Evolutionary conservation across 805 yeast species (phyloP), one percentile per base, ranked within the genome.

Genomic region (Kuraishia cidri): DNA sequence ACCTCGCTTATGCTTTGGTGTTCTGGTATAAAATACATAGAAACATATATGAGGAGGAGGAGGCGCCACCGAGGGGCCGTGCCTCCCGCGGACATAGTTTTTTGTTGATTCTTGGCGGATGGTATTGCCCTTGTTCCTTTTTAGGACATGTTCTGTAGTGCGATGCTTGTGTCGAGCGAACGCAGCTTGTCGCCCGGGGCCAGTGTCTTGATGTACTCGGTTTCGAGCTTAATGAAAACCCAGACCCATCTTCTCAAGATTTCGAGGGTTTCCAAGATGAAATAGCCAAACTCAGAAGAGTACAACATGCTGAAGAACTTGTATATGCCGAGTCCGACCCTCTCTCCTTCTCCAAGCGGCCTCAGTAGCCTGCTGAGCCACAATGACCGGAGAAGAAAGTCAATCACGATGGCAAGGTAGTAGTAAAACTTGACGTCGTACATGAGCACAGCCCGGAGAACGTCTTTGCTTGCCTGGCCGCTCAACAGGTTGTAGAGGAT

Each of bases 211-310:
- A 56, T 41, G 29, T 66, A 77, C 49, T 90, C 97, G 20, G 81
- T 72, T 43, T 92, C 97, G 12, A 88, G 58, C 47, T 92, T 79
- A 49, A 90, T 62, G 39, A 84, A 69, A 26, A 87, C 73, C 99
- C 99, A 92, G 32, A 86, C 56, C 75, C 88, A 84, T 49, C 98
- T 69, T 57, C 98, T 68, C 6, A 79, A 43, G 5, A 92, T 62
- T 51, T 92, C 98, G 33, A 88, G 55, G 3, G 73, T 42, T 47
- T 88, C 92, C 35, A 85, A 59, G 8, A 71, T 55, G 40, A 82
- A 79, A 36, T 76, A 68, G 1, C 92, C 88, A 18, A 65, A 54
- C 41, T 72, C 82, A 16, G 71, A 64, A 16, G 57, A 55, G 29
- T 48, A 52, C 23, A 59, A 37, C 5, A 43, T 40, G 32, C 47